Conservation (phyloP, 305 asterid genomes). For the Solanum hybrid region DNA sequence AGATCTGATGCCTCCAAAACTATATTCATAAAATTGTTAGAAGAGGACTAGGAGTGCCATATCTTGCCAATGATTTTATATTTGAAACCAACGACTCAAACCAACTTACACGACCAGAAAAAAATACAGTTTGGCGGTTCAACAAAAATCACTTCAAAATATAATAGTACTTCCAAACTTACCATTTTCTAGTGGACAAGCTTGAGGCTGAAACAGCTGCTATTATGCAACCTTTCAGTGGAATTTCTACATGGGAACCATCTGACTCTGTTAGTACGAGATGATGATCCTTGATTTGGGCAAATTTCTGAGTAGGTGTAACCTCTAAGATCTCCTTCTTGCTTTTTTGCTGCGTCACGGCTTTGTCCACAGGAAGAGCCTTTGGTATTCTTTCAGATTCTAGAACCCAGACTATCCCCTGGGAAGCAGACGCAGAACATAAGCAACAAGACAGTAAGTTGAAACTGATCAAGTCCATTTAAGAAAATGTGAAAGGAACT, state of each 20-base stretch:
- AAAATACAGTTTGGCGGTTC: background rate
- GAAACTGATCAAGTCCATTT: background rate
- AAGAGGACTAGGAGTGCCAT: background rate
- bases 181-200: conserved; percentile 83
- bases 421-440: conserved; percentile 16
- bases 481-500: background rate
- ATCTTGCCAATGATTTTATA: background rate
- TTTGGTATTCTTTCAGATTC: conserved; percentile 59
- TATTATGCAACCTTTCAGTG: conserved; percentile 58
- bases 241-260: conserved; percentile 51
- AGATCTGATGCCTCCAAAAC: background rate
- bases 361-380: conserved; percentile 37
- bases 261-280: conserved; percentile 57
- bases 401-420: conserved; percentile 78
- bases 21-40: background rate
- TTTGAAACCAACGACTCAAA: background rate
- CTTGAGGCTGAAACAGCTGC: conserved; percentile 81
- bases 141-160: background rate
- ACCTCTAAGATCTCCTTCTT: conserved; percentile 67
- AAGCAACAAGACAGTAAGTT: background rate
- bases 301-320: conserved; percentile 58
- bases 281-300: conserved; percentile 45
- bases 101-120: background rate
- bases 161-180: background rate
- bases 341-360: conserved; percentile 42